Evolutionary conservation across 129 eudicot genomes (phyloP).

Genomic region (carrot (Daucus carota)): DNA sequence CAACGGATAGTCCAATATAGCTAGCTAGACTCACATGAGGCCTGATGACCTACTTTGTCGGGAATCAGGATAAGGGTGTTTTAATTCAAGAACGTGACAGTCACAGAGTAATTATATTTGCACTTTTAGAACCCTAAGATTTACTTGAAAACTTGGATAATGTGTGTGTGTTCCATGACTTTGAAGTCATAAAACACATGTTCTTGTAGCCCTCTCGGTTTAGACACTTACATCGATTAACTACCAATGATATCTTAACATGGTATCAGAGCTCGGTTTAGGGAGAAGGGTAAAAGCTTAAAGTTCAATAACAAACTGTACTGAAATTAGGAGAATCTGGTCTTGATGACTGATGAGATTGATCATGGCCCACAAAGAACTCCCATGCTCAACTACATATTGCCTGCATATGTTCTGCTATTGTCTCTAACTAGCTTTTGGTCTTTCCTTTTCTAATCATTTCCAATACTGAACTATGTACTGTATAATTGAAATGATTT

Average conservation of each 20-base stretch:
- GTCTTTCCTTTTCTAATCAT: background rate
- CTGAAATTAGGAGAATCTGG: background rate
- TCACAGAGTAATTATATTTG: background rate
- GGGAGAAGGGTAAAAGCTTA: too few relatives aligned
- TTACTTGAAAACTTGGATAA: background rate
- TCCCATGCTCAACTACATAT: background rate
- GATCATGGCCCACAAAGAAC: background rate
- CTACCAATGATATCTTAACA: too few relatives aligned
- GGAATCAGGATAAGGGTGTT: background rate
- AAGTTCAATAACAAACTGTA: too few relatives aligned
- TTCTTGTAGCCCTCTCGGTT: background rate
- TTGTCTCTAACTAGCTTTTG: background rate
- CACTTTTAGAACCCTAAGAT: background rate
- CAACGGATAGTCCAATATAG: background rate
- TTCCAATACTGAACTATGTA: background rate
- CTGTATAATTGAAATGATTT: background rate
- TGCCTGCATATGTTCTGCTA: background rate
- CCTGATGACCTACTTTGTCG: background rate
- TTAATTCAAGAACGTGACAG: background rate
- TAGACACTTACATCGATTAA: background rate
- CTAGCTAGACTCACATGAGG: constrained; percentile 6
- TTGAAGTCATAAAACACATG: background rate
- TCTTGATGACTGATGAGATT: too few relatives aligned
- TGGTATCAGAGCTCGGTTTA: too few relatives aligned
- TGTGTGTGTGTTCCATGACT: background rate